phyloP scores from a whole-genome alignment of 768 basidiomycete species.

The Megacollybia marginata region DNA sequence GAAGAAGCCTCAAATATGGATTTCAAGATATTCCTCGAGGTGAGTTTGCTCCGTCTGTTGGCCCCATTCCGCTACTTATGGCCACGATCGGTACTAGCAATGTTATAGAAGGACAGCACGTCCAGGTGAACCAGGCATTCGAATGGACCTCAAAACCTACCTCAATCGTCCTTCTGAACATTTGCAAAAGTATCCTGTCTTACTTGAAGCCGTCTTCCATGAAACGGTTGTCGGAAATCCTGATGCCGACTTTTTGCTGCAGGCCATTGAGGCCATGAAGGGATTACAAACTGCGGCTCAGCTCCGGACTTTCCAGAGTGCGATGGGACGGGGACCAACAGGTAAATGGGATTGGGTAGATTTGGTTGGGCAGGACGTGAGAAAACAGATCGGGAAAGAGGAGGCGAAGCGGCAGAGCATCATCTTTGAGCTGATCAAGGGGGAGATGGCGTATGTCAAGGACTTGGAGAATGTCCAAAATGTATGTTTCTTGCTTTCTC shows the following conservation, averaged over 20 bases:
- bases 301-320: slow-evolving; percentile 82
- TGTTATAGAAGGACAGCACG: slow-evolving; percentile 33
- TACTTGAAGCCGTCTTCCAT: slow-evolving; percentile 78
- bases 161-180: slow-evolving; percentile 76
- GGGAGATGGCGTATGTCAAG: slow-evolving; percentile 92
- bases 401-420: slow-evolving; percentile 85
- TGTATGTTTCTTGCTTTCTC: slow-evolving; percentile 28
- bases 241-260: slow-evolving; percentile 74
- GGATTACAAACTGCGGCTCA: slow-evolving; percentile 76
- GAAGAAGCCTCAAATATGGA: slow-evolving; percentile 77
- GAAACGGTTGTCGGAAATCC: slow-evolving; percentile 78
- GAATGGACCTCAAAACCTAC: slow-evolving; percentile 68
- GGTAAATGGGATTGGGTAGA: slow-evolving; percentile 91
- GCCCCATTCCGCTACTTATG: background rate
- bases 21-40: slow-evolving; percentile 83
- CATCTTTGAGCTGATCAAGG: slow-evolving; percentile 92
- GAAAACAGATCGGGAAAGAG: slow-evolving; percentile 55
- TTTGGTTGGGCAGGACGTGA: slow-evolving; percentile 62
- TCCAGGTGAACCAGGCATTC: slow-evolving; percentile 26
- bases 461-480: slow-evolving; percentile 82
- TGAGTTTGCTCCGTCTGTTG: slow-evolving; percentile 24
- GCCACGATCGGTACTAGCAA: slow-evolving; percentile 22
- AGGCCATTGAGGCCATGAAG: slow-evolving; percentile 80
- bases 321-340: slow-evolving; percentile 76
- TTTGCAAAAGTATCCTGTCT: slow-evolving; percentile 75